phyloP scores from a whole-genome alignment of 805 yeast genomes.

The Candida maris region DNA sequence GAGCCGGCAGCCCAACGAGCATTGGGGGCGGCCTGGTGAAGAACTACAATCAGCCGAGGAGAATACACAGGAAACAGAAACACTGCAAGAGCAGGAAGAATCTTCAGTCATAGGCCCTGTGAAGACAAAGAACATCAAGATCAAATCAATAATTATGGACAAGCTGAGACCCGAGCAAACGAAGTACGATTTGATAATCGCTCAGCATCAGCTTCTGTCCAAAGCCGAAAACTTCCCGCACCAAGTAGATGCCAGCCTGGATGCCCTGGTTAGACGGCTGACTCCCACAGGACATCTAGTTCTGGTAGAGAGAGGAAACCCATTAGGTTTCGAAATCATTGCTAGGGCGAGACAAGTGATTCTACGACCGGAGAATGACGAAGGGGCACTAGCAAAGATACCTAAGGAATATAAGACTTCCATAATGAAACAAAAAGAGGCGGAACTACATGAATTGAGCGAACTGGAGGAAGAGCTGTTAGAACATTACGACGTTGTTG shows the following conservation, averaged over 20 bases:
- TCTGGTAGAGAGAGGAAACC: slow-evolving; percentile 83
- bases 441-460: slow-evolving; percentile 23
- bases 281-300: slow-evolving; percentile 79
- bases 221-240: slow-evolving; percentile 60
- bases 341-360: slow-evolving; percentile 88
- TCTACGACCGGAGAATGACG: slow-evolving; percentile 76
- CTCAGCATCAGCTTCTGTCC: slow-evolving; percentile 71
- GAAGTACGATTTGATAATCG: slow-evolving; percentile 77
- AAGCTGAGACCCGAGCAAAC: slow-evolving; percentile 45
- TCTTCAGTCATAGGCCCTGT: slow-evolving; percentile 48
- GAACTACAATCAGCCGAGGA: slow-evolving; percentile 6
- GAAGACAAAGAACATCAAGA: slow-evolving; percentile 51
- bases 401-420: slow-evolving; percentile 63
- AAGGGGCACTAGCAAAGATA: slow-evolving; percentile 52
- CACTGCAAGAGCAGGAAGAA: slow-evolving; percentile 18
- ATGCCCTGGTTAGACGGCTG: slow-evolving; percentile 54
- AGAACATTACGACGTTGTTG: slow-evolving; percentile 22
- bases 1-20: slow-evolving; percentile 62
- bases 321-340: slow-evolving; percentile 81
- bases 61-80: slow-evolving; percentile 4
- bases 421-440: slow-evolving; percentile 37
- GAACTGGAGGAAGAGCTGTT: slow-evolving; percentile 24
- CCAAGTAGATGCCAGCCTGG: slow-evolving; percentile 67
- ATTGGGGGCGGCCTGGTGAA: slow-evolving; percentile 22
- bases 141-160: slow-evolving; percentile 53